These are phyloP conservation scores for Tricholoma hemisulphureum DNA, from an alignment of 768 basidiomycete species.

Conservation along the genomic window DNA sequence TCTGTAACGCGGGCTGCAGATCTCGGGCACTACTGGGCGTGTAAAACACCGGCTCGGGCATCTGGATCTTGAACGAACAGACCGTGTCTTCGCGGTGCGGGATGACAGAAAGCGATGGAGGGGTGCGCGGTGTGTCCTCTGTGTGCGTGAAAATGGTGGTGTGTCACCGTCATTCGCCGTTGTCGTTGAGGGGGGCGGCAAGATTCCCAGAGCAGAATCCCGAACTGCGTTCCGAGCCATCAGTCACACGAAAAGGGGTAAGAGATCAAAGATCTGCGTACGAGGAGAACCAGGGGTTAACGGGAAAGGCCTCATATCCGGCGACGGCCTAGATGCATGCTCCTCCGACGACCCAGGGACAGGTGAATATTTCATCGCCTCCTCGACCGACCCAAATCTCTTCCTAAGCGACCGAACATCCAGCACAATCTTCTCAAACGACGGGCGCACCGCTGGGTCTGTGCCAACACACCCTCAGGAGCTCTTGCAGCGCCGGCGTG, in stretches of 20 bases:
- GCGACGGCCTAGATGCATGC: conserved; percentile 29
- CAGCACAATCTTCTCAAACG: conserved; percentile 48
- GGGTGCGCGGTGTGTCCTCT: conserved; percentile 11
- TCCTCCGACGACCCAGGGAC: conserved; percentile 9
- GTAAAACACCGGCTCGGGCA: conserved; percentile 40
- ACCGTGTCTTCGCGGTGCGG: conserved; percentile 36
- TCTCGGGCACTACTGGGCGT: conserved; percentile 27
- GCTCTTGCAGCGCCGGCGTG: conserved; percentile 34
- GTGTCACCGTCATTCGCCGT: conserved; percentile 5
- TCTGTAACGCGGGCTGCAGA: not conserved
- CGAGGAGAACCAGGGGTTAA: conserved; percentile 23
- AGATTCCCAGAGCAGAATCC: conserved; percentile 3
- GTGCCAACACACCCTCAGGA: conserved; percentile 59
- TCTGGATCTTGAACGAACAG: conserved; percentile 25
- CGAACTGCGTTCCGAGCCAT: not conserved
- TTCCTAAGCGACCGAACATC: conserved; percentile 47
- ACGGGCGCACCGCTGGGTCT: conserved; percentile 50
- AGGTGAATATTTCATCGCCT: conserved; percentile 4
- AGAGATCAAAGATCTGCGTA: conserved; percentile 14
- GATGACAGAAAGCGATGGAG: conserved; percentile 13
- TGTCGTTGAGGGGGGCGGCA: conserved; percentile 12
- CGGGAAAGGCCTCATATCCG: conserved; percentile 39
- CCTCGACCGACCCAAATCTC: conserved; percentile 24
- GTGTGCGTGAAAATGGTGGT: conserved; percentile 22
- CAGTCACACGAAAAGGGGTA: not conserved